These are phyloP conservation scores for Mycosphaerella arachidis DNA, from an alignment of 2,329 filamentous ascomycete species.

Conservation along the genomic window DNA sequence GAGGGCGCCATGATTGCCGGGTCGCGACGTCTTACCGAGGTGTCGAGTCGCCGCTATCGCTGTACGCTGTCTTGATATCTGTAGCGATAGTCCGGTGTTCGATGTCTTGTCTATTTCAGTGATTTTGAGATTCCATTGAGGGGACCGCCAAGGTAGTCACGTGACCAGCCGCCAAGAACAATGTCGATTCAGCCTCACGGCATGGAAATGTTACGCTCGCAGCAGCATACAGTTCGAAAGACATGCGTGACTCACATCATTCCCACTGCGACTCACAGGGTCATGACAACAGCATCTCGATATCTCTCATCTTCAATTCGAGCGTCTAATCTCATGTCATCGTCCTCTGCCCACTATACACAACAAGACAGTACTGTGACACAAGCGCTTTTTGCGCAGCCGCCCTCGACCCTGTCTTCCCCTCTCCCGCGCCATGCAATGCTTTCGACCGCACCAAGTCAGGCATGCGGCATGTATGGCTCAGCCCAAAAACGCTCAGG, in stretches of 20 bases:
- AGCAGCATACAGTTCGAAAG: neutral
- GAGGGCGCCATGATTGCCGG: conserved; percentile 75
- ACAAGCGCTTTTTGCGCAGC: neutral
- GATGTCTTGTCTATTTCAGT: neutral
- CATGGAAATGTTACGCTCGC: too few species aligned
- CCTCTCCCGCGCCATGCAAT: neutral
- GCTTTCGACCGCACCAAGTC: neutral
- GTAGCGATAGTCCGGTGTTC: neutral
- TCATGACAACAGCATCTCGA: neutral
- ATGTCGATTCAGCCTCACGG: too few species aligned
- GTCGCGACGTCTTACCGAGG: neutral
- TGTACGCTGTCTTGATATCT: neutral
- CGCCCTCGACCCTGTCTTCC: neutral
- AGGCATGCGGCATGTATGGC: neutral
- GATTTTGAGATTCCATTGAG: neutral
- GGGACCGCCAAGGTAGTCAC: neutral
- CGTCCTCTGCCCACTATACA: neutral
- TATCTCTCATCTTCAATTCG: neutral
- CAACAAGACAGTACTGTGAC: neutral
- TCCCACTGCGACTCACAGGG: neutral
- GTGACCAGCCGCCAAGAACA: neutral
- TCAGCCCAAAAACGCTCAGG: neutral
- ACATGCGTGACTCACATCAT: neutral
- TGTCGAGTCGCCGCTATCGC: neutral
- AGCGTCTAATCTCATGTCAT: neutral